Conservation (phyloP, 306 rosid species). For the Benincasa hispida region DNA sequence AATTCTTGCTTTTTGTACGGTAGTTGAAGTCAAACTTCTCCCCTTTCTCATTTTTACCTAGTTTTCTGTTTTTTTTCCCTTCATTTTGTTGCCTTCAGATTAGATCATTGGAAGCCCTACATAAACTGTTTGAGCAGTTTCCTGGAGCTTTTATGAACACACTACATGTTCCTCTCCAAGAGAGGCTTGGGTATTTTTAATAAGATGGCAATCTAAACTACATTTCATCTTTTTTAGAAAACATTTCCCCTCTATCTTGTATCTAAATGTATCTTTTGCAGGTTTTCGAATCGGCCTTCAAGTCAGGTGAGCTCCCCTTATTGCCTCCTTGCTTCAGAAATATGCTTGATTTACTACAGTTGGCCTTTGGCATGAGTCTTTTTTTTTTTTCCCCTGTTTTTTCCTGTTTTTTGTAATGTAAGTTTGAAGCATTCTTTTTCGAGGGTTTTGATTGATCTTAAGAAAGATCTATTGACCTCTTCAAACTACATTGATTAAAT, state of each 20-base stretch:
- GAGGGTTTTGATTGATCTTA: not conserved
- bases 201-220: not conserved
- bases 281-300: constrained; percentile 36
- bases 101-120: constrained; percentile 84
- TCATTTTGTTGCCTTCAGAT: constrained; percentile 41
- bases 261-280: constrained; percentile 23
- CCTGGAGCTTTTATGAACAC: constrained; percentile 77
- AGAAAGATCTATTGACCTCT: not conserved
- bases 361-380: no score
- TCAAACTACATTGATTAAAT: not conserved
- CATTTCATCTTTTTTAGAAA: not conserved
- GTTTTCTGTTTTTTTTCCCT: not conserved
- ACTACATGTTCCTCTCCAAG: constrained; percentile 47
- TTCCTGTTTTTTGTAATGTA: no score
- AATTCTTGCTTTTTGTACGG: not conserved
- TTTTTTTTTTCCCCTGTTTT: no score
- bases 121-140: constrained; percentile 75
- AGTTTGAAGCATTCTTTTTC: no score
- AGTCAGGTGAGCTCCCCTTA: constrained; percentile 38
- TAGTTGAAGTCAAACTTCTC: not conserved
- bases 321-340: not conserved
- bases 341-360: no score
- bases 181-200: constrained; percentile 30
- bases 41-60: not conserved
- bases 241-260: not conserved